Base-by-base conservation (phyloP, 768 basidiomycete genomes). In the Candolleomyces eurysporus region DNA sequence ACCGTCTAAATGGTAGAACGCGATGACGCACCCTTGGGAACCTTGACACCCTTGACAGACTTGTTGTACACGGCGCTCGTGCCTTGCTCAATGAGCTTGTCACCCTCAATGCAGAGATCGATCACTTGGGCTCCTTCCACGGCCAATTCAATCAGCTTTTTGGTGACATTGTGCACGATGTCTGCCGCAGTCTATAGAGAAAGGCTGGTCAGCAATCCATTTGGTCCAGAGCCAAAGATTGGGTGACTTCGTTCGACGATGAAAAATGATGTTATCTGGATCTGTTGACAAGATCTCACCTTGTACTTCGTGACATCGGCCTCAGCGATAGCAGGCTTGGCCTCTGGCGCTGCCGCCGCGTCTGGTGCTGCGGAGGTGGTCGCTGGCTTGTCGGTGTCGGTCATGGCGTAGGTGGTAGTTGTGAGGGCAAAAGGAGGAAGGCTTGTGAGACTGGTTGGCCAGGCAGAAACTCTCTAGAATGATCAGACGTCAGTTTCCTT, bases 41-140 rank as follows among this genome's bases (percentile, higher is more conserved):
- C 84, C 79, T 93, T 94, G 68, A 88, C 88, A 67, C 92, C 92
- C 76, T 96, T 96, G 67, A 92, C 84, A 58, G 83, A 62, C 76
- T 96, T 97, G 83, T 92, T 97, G 81, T 92, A 97, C 54, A 97
- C 90, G 32, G 82, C 85, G 54, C 83, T 85, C 30, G 92, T 91
- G 68, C 88, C 92, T 64, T 91, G 84, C 75, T 95, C 92, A 74
- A 98, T 80, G 73, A 96, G 85, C 76, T 89, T 92, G 83, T 98
- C 96, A 62, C 95, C 96, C 78, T 94, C 91, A 57, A 89, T 74
- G 73, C 94, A 97, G 56, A 98, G 84, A 78, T 97, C 94, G 76
- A 96, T 81, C 65, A 91, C 74, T 76, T 91, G 93, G 67, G 92
- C 91, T 32, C 93, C 96, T 71, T 93, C 91, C 13, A 90, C 79